phyloP scores from a whole-genome alignment of 2,329 filamentous ascomycete species.

The Monascus ruber region DNA sequence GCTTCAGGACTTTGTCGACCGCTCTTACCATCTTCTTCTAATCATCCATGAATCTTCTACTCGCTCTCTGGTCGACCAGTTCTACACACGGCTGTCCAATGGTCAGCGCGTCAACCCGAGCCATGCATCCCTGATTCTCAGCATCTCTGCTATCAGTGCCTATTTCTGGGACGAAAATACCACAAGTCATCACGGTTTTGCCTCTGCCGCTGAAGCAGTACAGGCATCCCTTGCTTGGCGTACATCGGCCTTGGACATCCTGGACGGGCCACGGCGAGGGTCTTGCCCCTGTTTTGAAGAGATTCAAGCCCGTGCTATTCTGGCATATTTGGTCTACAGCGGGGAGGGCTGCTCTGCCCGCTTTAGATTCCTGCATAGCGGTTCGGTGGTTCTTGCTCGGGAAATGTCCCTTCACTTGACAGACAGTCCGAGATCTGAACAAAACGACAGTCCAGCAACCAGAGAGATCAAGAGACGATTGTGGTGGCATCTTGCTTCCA shows the following conservation, averaged over 20 bases:
- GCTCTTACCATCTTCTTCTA: constrained; percentile 26
- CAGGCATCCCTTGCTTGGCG: too few relatives aligned
- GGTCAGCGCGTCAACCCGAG: constrained; percentile 10
- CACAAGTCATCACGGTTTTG: constrained; percentile 5
- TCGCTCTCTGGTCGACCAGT: constrained; percentile 13
- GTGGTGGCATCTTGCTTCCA: constrained; percentile 34
- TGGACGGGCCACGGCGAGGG: too few relatives aligned
- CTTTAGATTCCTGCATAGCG: constrained; percentile 3
- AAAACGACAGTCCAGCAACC: constrained; percentile 12
- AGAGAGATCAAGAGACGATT: constrained; percentile 30
- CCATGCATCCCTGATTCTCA: constrained; percentile 23
- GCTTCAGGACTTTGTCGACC: constrained; percentile 21
- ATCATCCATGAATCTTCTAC: constrained; percentile 6
- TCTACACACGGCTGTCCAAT: constrained; percentile 17
- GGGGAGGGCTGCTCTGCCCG: too few relatives aligned
- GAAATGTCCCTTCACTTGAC: constrained; percentile 25
- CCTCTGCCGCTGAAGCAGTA: too few relatives aligned
- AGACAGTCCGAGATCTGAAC: constrained; percentile 13
- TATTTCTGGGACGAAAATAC: constrained; percentile 14
- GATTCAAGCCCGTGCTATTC: too few relatives aligned
- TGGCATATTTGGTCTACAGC: too few relatives aligned
- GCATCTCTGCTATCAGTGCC: constrained; percentile 20
- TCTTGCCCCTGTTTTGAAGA: too few relatives aligned
- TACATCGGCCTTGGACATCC: too few relatives aligned
- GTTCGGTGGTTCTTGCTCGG: constrained; percentile 19